Evolutionary conservation across 768 basidiomycete genomes (phyloP).

Genomic region (Rhodotorula sphaerocarpa): DNA sequence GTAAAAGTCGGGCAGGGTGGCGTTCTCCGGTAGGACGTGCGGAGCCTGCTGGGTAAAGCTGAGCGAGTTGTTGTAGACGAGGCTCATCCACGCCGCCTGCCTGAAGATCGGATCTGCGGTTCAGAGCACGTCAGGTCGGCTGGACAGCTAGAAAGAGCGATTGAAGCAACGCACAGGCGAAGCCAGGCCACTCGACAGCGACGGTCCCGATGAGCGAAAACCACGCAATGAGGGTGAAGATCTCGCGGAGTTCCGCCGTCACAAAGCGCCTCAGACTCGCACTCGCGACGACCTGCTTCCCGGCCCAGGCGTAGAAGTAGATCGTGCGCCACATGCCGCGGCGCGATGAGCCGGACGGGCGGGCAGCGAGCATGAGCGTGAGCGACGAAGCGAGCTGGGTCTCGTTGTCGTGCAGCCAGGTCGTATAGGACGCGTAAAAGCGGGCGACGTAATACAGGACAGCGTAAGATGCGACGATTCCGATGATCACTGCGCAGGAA

Average conservation of each 20-base stretch:
- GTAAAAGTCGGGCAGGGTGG: slow-evolving; percentile 49
- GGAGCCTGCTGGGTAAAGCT: slow-evolving; percentile 22
- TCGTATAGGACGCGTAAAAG: slow-evolving; percentile 72
- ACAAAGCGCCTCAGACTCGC: slow-evolving; percentile 84
- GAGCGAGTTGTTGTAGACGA: slow-evolving; percentile 42
- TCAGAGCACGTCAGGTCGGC: neutral
- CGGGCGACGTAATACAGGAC: slow-evolving; percentile 69
- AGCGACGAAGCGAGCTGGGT: slow-evolving; percentile 52
- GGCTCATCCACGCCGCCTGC: slow-evolving; percentile 78
- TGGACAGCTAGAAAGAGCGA: neutral
- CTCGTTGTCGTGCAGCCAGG: slow-evolving; percentile 55
- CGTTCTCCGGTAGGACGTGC: slow-evolving; percentile 10
- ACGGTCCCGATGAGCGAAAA: slow-evolving; percentile 80
- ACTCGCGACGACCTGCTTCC: slow-evolving; percentile 73
- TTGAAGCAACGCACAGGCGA: slow-evolving; percentile 61
- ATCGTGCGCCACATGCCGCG: slow-evolving; percentile 78
- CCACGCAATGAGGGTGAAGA: slow-evolving; percentile 90
- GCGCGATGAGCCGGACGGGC: neutral
- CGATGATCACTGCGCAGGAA: slow-evolving; percentile 60
- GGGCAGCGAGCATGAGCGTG: slow-evolving; percentile 31
- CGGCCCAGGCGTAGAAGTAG: slow-evolving; percentile 83
- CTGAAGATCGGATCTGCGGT: slow-evolving; percentile 74
- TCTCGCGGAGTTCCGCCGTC: slow-evolving; percentile 83
- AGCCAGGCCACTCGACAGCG: slow-evolving; percentile 88
- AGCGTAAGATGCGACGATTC: slow-evolving; percentile 62